Conservation (phyloP, 768 basidiomycete genomes). For the Hericium rajendrae region DNA sequence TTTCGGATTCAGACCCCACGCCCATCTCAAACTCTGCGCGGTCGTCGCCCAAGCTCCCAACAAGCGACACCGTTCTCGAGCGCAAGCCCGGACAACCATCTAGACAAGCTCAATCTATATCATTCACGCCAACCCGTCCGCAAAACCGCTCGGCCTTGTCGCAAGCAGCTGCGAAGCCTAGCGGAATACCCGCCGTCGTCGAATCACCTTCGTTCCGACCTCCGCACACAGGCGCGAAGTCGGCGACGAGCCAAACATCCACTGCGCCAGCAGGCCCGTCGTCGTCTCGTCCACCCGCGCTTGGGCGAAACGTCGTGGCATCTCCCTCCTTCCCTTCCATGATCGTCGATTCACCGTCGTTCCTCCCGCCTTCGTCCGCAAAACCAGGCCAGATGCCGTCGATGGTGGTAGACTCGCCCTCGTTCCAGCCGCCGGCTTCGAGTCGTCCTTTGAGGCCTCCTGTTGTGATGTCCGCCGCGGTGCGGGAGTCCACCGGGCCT, state of each 20-base stretch:
- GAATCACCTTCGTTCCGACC: conserved; percentile 18
- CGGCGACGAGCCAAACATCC: not conserved
- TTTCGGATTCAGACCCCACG: conserved; percentile 7
- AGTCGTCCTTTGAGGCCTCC: conserved; percentile 10
- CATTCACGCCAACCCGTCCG: too few species aligned
- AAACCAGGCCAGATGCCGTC: not conserved
- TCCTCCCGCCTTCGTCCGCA: not conserved
- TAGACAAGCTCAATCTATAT: too few species aligned
- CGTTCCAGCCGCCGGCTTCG: conserved; percentile 10
- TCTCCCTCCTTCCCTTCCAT: not conserved
- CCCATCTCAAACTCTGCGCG: conserved; percentile 11
- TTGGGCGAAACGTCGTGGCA: conserved; percentile 10
- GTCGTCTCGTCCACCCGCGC: conserved; percentile 2
- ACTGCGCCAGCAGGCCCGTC: not conserved
- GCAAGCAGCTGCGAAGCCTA: not conserved
- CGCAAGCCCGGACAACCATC: not conserved
- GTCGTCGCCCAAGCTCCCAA: conserved; percentile 18
- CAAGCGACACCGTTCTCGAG: conserved; percentile 2
- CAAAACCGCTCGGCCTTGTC: not conserved
- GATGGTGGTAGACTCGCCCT: conserved; percentile 14
- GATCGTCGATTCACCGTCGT: conserved; percentile 15
- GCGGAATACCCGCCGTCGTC: conserved; percentile 17
- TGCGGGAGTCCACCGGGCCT: conserved; percentile 6
- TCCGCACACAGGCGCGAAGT: not conserved
- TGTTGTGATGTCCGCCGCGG: conserved; percentile 13